Evolutionary conservation across 257 asterid genomes (phyloP).

Genomic region (Rauvolfia tetraphylla): DNA sequence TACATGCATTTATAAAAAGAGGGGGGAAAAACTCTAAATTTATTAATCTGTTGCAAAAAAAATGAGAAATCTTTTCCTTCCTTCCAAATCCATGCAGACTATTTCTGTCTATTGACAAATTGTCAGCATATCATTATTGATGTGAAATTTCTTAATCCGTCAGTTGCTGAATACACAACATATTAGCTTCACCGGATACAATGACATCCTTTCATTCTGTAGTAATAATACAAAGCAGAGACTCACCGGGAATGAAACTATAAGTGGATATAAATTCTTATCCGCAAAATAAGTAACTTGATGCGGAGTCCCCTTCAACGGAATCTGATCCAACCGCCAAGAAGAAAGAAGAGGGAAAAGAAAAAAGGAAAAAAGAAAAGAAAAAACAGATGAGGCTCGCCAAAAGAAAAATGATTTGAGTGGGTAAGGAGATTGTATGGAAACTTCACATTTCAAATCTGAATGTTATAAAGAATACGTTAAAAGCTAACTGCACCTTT

Average conservation of each 20-base stretch:
- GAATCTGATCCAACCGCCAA: slow-evolving; percentile 49
- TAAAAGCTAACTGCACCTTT: slow-evolving; percentile 44
- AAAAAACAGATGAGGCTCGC: neutral
- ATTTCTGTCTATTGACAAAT: neutral
- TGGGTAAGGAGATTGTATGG: neutral
- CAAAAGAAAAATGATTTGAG: neutral
- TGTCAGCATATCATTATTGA: neutral
- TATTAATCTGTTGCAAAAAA: neutral
- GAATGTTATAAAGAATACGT: neutral
- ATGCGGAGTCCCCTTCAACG: slow-evolving; percentile 94
- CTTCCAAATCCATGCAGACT: neutral
- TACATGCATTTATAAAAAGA: too few species aligned
- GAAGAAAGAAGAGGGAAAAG: slow-evolving; percentile 5
- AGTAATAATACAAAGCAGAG: neutral
- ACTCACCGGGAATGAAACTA: slow-evolving; percentile 93
- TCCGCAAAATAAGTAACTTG: slow-evolving; percentile 91
- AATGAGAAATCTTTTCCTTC: neutral
- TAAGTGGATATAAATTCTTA: slow-evolving; percentile 86
- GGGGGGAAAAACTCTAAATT: too few species aligned
- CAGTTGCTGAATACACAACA: slow-evolving; percentile 2
- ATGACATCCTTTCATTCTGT: neutral
- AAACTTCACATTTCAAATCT: neutral
- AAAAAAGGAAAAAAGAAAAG: neutral
- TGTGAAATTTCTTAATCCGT: neutral
- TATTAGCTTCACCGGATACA: neutral